Base-by-base conservation (phyloP, 2,329 filamentous ascomycete species). In the Cladosporium sp. region DNA sequence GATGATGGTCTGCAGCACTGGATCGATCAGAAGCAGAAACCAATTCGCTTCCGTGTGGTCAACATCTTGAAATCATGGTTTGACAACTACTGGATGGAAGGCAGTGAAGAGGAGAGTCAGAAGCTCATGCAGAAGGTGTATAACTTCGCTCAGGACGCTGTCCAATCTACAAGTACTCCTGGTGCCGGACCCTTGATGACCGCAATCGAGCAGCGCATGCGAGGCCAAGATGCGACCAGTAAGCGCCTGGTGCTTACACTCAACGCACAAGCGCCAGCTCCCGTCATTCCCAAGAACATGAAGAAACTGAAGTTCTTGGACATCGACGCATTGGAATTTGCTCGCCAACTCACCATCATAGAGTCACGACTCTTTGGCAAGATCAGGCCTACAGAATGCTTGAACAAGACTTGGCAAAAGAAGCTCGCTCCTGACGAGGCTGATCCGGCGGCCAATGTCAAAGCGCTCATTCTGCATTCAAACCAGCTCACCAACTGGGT, bases 401-500 rank as follows among this genome's bases (percentile, higher is more conserved):
- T 99, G 54, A 96, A 96, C 73, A 99, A 99, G 77, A 96, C 91
- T 4, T 99, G 93, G 93, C 90, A 96, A 71, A 97, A 95, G 80
- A 96, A 96, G 75, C 78, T 95, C 52, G 80, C 75, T 7, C 86
- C 91, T 29, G 85, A 86, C 54, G 87, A 91, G 56, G 80, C 86
- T 5, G 90, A 96, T 62, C 88, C 91, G 29, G 91, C 93, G 8
- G 83, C 89, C 1, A 97, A 99, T 61, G 89, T 99, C 60, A 96
- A 97, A 72, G 88, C 90, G 8, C 79, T 99, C 56, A 99, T 99
- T 71, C 77, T 97, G 47, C 93, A 99, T 71, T 97, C 93, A 0
- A 99, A 99, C 64, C 92, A 97, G 69, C 84, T 99, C 77, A 99
- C 93, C 5, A 99, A 97, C 67, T 99, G 93, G 93, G 93, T 97